These are phyloP conservation scores for Garcia nutans DNA, from an alignment of 345 rosid species.

Conservation along the genomic window DNA sequence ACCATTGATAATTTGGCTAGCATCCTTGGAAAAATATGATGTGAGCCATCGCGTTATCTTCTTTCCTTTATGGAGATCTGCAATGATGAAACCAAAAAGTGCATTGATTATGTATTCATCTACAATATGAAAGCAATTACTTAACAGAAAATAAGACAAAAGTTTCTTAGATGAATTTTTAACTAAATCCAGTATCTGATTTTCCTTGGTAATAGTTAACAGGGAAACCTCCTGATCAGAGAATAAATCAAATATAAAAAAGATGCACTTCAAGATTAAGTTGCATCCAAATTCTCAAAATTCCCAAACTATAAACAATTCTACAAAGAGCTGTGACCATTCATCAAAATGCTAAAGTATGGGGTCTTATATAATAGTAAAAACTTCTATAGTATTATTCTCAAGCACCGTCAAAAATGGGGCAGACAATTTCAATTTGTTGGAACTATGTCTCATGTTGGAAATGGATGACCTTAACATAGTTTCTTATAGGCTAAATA, in stretches of 20 bases:
- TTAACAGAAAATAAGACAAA: neutral
- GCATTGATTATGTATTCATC: neutral
- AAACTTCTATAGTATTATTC: neutral
- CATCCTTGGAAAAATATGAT: slow-evolving; percentile 51
- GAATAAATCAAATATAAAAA: neutral
- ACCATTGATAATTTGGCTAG: slow-evolving; percentile 28
- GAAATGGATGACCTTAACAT: neutral
- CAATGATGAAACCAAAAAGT: slow-evolving; percentile 24
- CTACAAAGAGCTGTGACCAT: neutral
- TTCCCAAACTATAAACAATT: neutral
- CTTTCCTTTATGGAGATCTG: slow-evolving; percentile 45
- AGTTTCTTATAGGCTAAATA: neutral
- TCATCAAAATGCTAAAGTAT: neutral
- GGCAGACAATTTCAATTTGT: neutral
- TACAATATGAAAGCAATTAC: neutral
- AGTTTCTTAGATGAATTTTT: too few relatives aligned
- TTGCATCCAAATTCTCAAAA: neutral
- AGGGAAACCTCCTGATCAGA: neutral
- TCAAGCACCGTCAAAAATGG: slow-evolving; percentile 1
- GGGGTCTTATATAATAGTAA: neutral
- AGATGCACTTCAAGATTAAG: neutral
- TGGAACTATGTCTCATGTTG: neutral
- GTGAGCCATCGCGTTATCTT: slow-evolving; percentile 57
- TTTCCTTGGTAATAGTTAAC: neutral
- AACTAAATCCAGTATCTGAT: too few relatives aligned